Base-by-base conservation (phyloP, 257 asterid genomes). In the Haberlea rhodopensis region DNA sequence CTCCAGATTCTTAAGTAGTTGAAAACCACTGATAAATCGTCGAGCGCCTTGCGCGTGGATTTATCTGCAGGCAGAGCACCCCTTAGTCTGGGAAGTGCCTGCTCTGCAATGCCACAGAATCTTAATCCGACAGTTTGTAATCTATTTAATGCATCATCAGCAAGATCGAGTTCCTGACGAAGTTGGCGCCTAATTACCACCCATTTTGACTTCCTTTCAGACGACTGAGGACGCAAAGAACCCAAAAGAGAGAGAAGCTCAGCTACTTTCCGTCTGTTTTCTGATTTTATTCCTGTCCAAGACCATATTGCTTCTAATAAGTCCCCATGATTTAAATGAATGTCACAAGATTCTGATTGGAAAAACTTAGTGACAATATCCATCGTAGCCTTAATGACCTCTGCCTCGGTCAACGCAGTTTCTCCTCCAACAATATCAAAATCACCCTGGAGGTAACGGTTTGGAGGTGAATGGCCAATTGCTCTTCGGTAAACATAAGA, bases 21-120 rank as follows among this genome's bases (percentile, higher is more conserved):
- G 76, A 76, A 81, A 71, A 92, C 91, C 73, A 84, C 91, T 8
- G 95, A 85, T 79, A 92, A 57, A 69, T 92, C 99, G 64, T 92
- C 96, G 79, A 92, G 96, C 58, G 99, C 96, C 77, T 81, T 87
- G 73, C 82, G 87, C 46, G 92, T 84, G 68, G 87, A 76, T 72
- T 84, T 87, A 78, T 87, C 98, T 91, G 87, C 82, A 72, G 97
- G 91, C 71, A 92, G 87, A 67, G 99, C 99, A 53, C 99, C 99
- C 79, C 99, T 83, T 64, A 92, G 82, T 77, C 99, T 90, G 51
- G 99, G 94, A 76, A 92, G 91, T 40, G 89, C 85, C 76, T 84
- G 95, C 80, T 92, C 97, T 68, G 87, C 89, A 81, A 78, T 72
- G 77, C 94, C 99, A 74, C 97, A 92, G 75, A 92, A 92, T 80